Base-by-base conservation (phyloP, 2,329 filamentous ascomycete genomes). In the Coniochaeta pulveracea region DNA sequence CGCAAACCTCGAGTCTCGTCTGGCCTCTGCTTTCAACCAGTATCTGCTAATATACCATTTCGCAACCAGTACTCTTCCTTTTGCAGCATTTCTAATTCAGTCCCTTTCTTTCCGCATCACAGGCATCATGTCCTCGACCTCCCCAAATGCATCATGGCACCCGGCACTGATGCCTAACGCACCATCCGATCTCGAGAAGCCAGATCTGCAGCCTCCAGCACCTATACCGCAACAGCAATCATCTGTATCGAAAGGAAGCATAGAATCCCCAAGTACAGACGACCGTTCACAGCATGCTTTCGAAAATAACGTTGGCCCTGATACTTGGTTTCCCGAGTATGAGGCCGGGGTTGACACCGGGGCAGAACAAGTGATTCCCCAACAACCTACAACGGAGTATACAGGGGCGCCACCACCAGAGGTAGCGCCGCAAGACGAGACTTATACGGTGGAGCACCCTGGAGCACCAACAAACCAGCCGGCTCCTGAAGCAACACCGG, bases 121-220 rank as follows among this genome's bases (percentile, higher is more conserved):
- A 27, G 8, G n/a, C 21, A 42, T 42, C 37, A 67, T 69, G 64
- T 43, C 58, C 36, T 58, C 58, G 35, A 56, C 61, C 49, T 53
- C 55, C 40, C 50, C 57, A 27, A 55, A 49, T 44, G 54, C 60
- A 40, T 57, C 63, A 37, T 69, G 65, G 65, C 57, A 71, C 54
- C 65, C 66, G 36, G 65, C 67, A 30, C 53, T 63, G 47, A 66
- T 64, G 63, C 65, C 66, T 39, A 57, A 69, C 45, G 48, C 53
- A 36, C 35, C 39, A 25, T 43, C 47, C 33, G 45, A 47, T 22
- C 23, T 43, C 12, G 21, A 40, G 6, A 17, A 31, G 18, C 28
- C 15, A n/a, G n/a, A 26, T 7, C 23, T 35, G 21, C 35, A 33
- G 10, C 15, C 27, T 19, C 15, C 37, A 24, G 22, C 35, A 17